phyloP scores from a whole-genome alignment of 169 alveolate species.

The Plasmodium berghei region DNA sequence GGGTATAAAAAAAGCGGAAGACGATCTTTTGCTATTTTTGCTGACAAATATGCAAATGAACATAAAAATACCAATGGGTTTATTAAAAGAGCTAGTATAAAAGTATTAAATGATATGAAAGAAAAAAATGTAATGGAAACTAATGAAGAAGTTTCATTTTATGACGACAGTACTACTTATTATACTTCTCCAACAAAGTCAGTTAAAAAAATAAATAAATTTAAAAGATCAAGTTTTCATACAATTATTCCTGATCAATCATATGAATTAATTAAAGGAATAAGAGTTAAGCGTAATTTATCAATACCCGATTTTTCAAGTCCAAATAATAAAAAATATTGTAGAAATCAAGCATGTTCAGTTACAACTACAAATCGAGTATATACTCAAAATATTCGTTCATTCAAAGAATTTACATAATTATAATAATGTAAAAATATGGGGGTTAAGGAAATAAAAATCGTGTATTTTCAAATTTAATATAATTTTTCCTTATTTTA shows the following conservation, averaged over 20 bases:
- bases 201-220: conserved; percentile 26
- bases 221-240: conserved; percentile 58
- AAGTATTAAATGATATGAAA: conserved; percentile 71
- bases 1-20: conserved; percentile 76
- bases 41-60: conserved; percentile 69
- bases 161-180: conserved; percentile 39
- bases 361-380: conserved; percentile 36
- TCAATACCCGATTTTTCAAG: conserved; percentile 66
- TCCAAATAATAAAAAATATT: conserved; percentile 21
- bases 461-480: too few relatives aligned
- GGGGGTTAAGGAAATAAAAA: too few relatives aligned
- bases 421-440: too few relatives aligned
- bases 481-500: too few relatives aligned
- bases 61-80: conserved; percentile 53
- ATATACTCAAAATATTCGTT: not conserved
- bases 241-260: conserved; percentile 24
- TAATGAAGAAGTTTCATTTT: conserved; percentile 52
- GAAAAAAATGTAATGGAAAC: conserved; percentile 65
- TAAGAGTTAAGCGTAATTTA: conserved; percentile 45
- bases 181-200: conserved; percentile 17
- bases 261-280: conserved; percentile 15
- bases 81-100: conserved; percentile 72
- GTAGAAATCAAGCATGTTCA: conserved; percentile 8
- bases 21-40: conserved; percentile 72
- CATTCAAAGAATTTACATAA: conserved; percentile 19